phyloP scores from a whole-genome alignment of 208 protist species.

The Acanthamoeba culbertsoni region DNA sequence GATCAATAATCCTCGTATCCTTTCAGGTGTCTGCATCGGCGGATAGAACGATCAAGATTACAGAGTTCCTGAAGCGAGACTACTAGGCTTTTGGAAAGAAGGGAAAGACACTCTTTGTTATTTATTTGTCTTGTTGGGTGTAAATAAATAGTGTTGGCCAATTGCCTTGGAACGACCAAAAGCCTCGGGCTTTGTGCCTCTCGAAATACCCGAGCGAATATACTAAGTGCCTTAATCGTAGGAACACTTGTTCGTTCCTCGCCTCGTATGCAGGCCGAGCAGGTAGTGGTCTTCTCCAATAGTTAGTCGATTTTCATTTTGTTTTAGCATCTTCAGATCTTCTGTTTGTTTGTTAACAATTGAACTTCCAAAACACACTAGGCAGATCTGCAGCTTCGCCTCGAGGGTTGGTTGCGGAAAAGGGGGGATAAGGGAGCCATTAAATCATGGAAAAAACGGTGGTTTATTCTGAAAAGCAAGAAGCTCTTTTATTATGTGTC shows the following conservation, averaged over 20 bases:
- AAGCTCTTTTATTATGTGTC: conserved; percentile 49
- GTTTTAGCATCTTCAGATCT: background rate
- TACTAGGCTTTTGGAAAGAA: too few relatives aligned
- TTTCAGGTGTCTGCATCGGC: background rate
- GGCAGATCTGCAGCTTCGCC: background rate
- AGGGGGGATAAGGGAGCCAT: conserved; percentile 30
- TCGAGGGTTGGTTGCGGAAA: conserved; percentile 36
- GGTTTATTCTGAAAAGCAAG: conserved; percentile 44
- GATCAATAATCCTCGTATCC: background rate
- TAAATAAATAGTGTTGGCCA: too few relatives aligned
- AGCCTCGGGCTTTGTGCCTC: too few relatives aligned
- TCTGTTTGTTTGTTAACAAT: background rate
- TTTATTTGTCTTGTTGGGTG: too few relatives aligned
- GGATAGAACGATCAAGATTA: conserved; percentile 23
- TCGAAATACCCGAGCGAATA: too few relatives aligned
- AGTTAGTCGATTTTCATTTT: too few relatives aligned
- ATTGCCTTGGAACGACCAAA: too few relatives aligned
- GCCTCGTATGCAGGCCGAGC: too few relatives aligned
- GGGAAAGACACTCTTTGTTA: too few relatives aligned
- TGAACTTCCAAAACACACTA: background rate
- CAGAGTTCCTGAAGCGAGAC: background rate
- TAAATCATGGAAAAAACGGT: conserved; percentile 6
- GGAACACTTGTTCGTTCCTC: too few relatives aligned
- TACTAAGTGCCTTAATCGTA: too few relatives aligned
- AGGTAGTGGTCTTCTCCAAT: too few relatives aligned